Percentiles rank a stretch among this genome's conserved stretches.
Evolutionary conservation across 2,329 filamentous ascomycete genomes (phyloP).

Genomic region (Neonectria coccinea): DNA sequence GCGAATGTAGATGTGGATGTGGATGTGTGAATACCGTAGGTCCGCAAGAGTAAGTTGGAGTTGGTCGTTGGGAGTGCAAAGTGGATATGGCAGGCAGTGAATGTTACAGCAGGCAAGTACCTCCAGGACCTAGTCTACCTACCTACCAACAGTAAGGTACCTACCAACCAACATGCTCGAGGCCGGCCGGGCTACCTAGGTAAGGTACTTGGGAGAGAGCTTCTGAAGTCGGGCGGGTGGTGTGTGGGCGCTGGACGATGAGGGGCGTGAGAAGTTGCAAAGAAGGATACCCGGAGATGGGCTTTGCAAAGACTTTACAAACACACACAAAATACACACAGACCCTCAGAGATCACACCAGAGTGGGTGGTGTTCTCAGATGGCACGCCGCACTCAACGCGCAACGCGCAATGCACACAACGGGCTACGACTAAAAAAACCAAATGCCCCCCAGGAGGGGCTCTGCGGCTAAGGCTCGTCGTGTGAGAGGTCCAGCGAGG

Average conservation of each 20-base stretch:
- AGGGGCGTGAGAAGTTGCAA: background rate
- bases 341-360: background rate
- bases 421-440: slow-evolving; percentile 4
- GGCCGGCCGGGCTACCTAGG: background rate
- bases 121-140: too few species aligned
- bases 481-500: slow-evolving; percentile 35
- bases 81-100: background rate
- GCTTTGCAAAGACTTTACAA: background rate
- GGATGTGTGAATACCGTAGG: background rate
- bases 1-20: slow-evolving; percentile 4
- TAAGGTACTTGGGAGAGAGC: background rate
- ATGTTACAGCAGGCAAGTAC: too few species aligned
- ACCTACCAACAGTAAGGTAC: too few species aligned
- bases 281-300: background rate
- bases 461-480: slow-evolving; percentile 41
- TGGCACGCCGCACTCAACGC: background rate
- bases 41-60: background rate
- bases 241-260: background rate
- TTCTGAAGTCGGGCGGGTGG: background rate
- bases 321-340: background rate
- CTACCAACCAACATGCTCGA: too few species aligned
- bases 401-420: slow-evolving; percentile 1
- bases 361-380: slow-evolving; percentile 4
- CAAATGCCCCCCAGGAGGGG: slow-evolving; percentile 23
- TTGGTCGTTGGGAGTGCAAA: background rate